These are phyloP conservation scores for Vaccinium vitisidaea DNA, from an alignment of 148 eudicot species.

Conservation along the genomic window DNA sequence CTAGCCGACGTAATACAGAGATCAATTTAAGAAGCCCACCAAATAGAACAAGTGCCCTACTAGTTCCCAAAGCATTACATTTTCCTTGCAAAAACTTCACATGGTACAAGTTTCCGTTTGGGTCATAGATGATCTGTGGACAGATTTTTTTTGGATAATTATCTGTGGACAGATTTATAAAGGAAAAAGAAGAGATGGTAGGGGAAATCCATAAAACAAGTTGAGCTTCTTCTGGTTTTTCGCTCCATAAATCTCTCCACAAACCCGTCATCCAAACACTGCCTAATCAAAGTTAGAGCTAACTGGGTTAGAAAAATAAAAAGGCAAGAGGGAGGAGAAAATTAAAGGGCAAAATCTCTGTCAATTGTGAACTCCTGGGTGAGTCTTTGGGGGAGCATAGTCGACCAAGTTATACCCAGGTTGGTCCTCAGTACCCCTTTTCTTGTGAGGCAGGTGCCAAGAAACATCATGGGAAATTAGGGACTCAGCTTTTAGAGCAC, in stretches of 20 bases:
- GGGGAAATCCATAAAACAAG: neutral
- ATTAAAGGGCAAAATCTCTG: neutral
- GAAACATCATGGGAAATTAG: constrained; percentile 10
- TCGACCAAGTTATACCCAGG: constrained; percentile 41
- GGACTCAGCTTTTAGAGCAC: neutral
- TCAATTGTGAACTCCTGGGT: constrained; percentile 58
- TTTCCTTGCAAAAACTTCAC: neutral
- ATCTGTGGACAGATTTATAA: neutral
- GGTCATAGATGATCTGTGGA: neutral
- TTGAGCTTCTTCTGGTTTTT: neutral
- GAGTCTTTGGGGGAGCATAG: constrained; percentile 51
- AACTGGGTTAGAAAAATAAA: neutral
- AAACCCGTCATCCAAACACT: neutral
- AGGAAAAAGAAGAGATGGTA: neutral
- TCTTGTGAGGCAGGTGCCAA: constrained; percentile 40
- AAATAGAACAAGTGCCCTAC: neutral
- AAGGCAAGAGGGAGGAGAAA: neutral
- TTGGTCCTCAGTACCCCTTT: constrained; percentile 24
- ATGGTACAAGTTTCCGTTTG: neutral
- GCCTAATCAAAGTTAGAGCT: neutral
- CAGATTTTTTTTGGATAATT: too few relatives aligned
- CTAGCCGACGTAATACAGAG: constrained; percentile 8
- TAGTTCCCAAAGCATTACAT: neutral
- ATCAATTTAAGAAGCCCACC: neutral
- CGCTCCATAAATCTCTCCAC: neutral